Evolutionary conservation across 2,329 filamentous ascomycete species (phyloP).

Genomic region (Canariomyces notabilis): DNA sequence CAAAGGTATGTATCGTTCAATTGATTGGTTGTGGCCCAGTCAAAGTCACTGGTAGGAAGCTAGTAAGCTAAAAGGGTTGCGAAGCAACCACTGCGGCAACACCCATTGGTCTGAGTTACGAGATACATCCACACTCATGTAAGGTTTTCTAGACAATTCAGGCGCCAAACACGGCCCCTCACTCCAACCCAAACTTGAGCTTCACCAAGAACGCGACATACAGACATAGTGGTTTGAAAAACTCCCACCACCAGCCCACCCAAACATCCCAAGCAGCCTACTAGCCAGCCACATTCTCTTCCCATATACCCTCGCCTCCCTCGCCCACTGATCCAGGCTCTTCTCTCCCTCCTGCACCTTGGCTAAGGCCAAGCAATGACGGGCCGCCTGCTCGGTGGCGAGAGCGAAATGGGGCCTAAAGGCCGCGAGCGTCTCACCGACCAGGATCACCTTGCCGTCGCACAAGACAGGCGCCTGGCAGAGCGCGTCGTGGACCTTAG

Average conservation of each 20-base stretch:
- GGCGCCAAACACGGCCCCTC: too few species aligned
- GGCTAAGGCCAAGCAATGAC: slow-evolving; percentile 37
- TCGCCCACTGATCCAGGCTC: slow-evolving; percentile 32
- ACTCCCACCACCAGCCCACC: slow-evolving; percentile 12
- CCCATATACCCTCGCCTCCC: slow-evolving; percentile 10
- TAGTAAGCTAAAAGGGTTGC: too few species aligned
- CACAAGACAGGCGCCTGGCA: slow-evolving; percentile 34
- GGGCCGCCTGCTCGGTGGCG: slow-evolving; percentile 43
- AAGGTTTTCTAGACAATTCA: too few species aligned
- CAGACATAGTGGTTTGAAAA: slow-evolving; percentile 1
- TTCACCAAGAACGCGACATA: slow-evolving; percentile 5
- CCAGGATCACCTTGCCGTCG: slow-evolving; percentile 38
- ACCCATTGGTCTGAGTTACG: too few species aligned
- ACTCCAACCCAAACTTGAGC: not conserved
- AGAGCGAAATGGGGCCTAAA: slow-evolving; percentile 43
- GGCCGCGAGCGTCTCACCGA: slow-evolving; percentile 43
- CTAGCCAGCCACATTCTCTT: slow-evolving; percentile 17
- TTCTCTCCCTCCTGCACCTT: slow-evolving; percentile 36
- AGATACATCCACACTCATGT: too few species aligned
- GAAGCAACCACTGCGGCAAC: too few species aligned
- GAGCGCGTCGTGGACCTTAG: slow-evolving; percentile 40
- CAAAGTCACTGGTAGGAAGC: too few species aligned
- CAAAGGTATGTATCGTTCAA: too few species aligned
- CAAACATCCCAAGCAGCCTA: slow-evolving; percentile 17
- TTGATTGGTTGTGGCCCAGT: too few species aligned